Evolutionary conservation across 2,329 filamentous ascomycete genomes (phyloP), one percentile per base, ranked within the genome.

Genomic region (Albophoma yamanashiensis): DNA sequence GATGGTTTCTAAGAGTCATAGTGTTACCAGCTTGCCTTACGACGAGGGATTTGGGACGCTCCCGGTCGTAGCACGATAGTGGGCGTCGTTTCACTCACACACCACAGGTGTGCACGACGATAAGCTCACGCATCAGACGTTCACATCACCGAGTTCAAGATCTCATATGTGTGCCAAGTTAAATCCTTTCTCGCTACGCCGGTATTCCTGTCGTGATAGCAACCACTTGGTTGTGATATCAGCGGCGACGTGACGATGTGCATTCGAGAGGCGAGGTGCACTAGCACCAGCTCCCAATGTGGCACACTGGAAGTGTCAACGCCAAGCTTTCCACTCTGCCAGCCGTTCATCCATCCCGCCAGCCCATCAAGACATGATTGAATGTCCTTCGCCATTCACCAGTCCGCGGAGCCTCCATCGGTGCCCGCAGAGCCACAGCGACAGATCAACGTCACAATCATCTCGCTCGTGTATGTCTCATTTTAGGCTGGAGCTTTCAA

Each of bases 401-500:
- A 62, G 56, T 59, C 59, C 57, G 59, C 57, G 22, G 55, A 22
- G 57, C 58, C 58, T 63, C 62, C 58, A 59, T 60, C 63, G 61
- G 59, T 59, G 59, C 59, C 65, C 64, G 65, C 62, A 31, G 58
- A 63, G 58, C 61, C 62, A 55, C 7, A 40, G 1, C 43, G 56
- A 52, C 52, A 42, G n/a, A 31, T 59, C 55, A 53, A 52, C 55
- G 34, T 63, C 62, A 60, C 60, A 66, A 62, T 62, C 62, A 63
- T 65, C 64, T 66, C 39, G 34, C 58, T 61, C 60, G 60, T 68
- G 66, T 68, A 67, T 65, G 59, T 61, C 71, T 67, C 70, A 70
- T 63, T 66, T 66, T 71, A 80, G 81, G 79, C 80, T 83, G 82
- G 82, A 83, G 81, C 82, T 84, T 83, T 84, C 75, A 84, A 84